Conservation (phyloP, 1,284 basidiomycete species). For the Xerocomus amazonicus region DNA sequence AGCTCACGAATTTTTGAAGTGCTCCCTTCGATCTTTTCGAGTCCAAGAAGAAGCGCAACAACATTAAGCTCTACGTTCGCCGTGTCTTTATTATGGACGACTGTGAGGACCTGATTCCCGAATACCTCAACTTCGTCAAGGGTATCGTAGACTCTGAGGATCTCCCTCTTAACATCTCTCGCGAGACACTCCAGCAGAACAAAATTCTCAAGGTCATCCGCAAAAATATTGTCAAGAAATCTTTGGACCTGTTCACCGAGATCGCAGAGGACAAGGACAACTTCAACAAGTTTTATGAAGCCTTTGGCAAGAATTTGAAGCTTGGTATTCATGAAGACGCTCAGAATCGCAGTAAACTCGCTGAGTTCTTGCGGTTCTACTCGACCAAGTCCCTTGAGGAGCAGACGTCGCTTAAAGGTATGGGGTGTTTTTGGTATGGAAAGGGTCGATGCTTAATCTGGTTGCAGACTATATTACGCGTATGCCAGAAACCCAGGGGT, state of each 20-base stretch:
- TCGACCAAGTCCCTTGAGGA: slow-evolving; percentile 95
- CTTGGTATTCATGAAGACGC: slow-evolving; percentile 99
- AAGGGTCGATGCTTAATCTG: slow-evolving; percentile 5
- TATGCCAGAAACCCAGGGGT: slow-evolving; percentile 99
- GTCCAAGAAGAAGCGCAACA: slow-evolving; percentile 99
- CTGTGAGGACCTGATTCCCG: slow-evolving; percentile 99
- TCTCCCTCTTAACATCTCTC: slow-evolving; percentile 99
- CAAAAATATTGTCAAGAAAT: slow-evolving; percentile 99
- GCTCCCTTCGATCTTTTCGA: slow-evolving; percentile 99
- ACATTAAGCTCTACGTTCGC: slow-evolving; percentile 99
- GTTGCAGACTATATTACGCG: slow-evolving; percentile 94
- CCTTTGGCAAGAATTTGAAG: slow-evolving; percentile 97
- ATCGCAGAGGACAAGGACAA: slow-evolving; percentile 99
- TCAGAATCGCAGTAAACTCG: slow-evolving; percentile 98
- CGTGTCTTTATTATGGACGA: slow-evolving; percentile 99
- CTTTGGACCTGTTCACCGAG: slow-evolving; percentile 92
- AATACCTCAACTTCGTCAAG: slow-evolving; percentile 99
- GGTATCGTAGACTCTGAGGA: slow-evolving; percentile 99
- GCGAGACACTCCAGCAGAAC: slow-evolving; percentile 99
- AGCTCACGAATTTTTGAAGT: slow-evolving; percentile 38
- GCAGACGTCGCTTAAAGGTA: slow-evolving; percentile 90
- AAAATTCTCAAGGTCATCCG: slow-evolving; percentile 99
- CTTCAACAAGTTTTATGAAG: slow-evolving; percentile 95
- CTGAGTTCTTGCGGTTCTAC: slow-evolving; percentile 99
- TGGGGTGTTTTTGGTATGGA: slow-evolving; percentile 19